These are phyloP conservation scores for Rhodosporidiobolus sp. DNA, from an alignment of 768 basidiomycete species.

Conservation along the genomic window DNA sequence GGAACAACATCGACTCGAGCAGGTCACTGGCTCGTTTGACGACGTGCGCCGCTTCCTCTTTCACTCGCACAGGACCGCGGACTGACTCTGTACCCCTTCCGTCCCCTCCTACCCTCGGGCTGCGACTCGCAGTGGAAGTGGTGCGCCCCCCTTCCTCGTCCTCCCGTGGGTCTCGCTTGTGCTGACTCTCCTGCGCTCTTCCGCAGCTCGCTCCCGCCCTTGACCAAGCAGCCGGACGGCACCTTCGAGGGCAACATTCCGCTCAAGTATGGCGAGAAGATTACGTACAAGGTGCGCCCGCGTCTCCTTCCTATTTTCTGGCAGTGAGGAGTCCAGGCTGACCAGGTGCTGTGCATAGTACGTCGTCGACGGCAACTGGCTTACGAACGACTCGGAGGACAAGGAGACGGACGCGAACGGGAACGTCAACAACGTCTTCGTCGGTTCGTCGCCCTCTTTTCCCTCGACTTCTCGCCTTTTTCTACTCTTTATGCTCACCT, in stretches of 20 bases:
- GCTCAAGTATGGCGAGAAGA: slow-evolving; percentile 63
- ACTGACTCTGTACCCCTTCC: neutral
- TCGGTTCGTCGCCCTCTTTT: slow-evolving; percentile 8
- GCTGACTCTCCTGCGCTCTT: slow-evolving; percentile 53
- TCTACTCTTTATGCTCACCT: too few species aligned
- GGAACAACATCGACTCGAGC: neutral
- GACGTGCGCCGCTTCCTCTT: slow-evolving; percentile 54
- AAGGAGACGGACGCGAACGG: slow-evolving; percentile 63
- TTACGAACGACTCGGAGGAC: slow-evolving; percentile 57
- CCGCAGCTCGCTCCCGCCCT: slow-evolving; percentile 60
- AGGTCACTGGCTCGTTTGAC: slow-evolving; percentile 73
- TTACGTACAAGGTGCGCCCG: slow-evolving; percentile 61
- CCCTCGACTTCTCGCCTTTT: neutral
- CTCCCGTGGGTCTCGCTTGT: slow-evolving; percentile 12
- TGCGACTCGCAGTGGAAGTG: slow-evolving; percentile 4
- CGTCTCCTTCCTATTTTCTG: neutral
- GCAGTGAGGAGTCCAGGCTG: neutral
- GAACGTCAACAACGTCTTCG: slow-evolving; percentile 66
- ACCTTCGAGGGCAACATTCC: slow-evolving; percentile 60
- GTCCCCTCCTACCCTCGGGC: slow-evolving; percentile 23
- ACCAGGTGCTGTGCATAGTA: slow-evolving; percentile 48
- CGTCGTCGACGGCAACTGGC: slow-evolving; percentile 71
- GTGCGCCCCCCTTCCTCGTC: slow-evolving; percentile 4
- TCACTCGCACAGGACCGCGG: neutral
- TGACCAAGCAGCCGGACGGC: slow-evolving; percentile 51